Percentiles rank a stretch among this genome's conserved stretches.
phyloP scores from a whole-genome alignment of 2,329 filamentous ascomycete species.

The Colletotrichum navitas region DNA sequence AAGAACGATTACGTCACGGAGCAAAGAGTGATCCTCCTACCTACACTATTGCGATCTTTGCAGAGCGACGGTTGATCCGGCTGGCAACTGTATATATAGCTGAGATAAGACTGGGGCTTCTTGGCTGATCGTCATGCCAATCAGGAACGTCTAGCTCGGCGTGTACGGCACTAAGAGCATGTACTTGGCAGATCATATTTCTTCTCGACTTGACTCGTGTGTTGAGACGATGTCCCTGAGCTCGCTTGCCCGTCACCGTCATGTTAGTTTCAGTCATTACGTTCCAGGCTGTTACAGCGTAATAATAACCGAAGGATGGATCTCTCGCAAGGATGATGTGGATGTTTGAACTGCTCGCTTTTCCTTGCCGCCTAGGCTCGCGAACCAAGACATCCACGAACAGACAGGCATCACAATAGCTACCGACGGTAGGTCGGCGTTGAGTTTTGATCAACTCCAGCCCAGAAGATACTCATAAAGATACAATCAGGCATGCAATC shows the following conservation, averaged over 20 bases:
- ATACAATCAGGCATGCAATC: conserved; percentile 39
- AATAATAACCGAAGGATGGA: not conserved
- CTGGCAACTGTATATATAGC: no score
- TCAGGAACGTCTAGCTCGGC: no score
- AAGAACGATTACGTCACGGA: no score
- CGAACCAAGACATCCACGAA: conserved; percentile 36
- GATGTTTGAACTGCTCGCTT: conserved; percentile 11
- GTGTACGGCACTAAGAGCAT: no score
- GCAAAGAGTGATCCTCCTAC: no score
- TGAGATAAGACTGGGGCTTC: no score
- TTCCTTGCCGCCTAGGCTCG: conserved; percentile 39
- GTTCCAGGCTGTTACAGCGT: not conserved
- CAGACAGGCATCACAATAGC: conserved; percentile 41
- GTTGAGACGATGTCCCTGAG: not conserved
- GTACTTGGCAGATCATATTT: no score
- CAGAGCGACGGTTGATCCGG: no score
- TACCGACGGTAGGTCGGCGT: not conserved
- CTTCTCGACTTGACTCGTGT: no score
- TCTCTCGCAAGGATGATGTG: conserved; percentile 15
- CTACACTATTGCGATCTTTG: no score
- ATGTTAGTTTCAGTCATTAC: not conserved
- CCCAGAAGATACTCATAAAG: not conserved
- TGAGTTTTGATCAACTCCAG: not conserved
- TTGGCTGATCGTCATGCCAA: no score
- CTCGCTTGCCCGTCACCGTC: conserved; percentile 1